Base-by-base conservation (phyloP, 2,329 filamentous ascomycete genomes). In the Penicillium hordei region DNA sequence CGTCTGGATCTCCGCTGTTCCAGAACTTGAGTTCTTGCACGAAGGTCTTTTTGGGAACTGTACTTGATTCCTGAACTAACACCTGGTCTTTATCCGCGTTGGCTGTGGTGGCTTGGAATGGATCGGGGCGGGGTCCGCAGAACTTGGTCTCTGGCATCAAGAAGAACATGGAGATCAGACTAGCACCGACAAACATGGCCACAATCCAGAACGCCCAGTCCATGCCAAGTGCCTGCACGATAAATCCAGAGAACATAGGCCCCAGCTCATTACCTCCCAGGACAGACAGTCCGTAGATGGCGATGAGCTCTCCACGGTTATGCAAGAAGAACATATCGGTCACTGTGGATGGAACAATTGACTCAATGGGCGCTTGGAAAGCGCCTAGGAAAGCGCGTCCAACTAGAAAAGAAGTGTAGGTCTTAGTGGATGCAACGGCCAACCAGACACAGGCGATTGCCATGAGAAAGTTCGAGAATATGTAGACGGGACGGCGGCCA, bases 131-230 rank as follows among this genome's bases (percentile, higher is more conserved):
- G 5, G 52, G 23, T 25, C 66, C 65, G 19, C 51, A 59, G 50
- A 62, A 67, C 38, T 66, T 67, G 6, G 67, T 69, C 49, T 69
- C 67, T 3, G 65, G 65, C 67, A 68, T 68, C 31, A 58, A 62
- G 43, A 68, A 60, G n/a, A 69, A 59, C 33, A 69, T 59, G 21
- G 45, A 62, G 34, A 67, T 29, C 23, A 63, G 38, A 33, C 61
- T 66, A 13, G 60, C 55, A 29, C 53, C 65, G 13, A 65, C 56
- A 5, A 63, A 65, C 0, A 68, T 68, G 27, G 60, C 51, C 29
- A 65, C 57, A 17, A 66, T 60, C 50, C 64, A 61, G 33, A 63
- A 63, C 2, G 56, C 61, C 61, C 59, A 63, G 43, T 52, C 27
- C 61, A 61, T 63, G 12, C 61, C 56, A 13, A 63, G 43, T 1